A percentile compares a stretch with the other conserved stretches of the same genome.
Evolutionary conservation across 176 grass and related monocot species (phyloP).

Genomic region (Elymus sibiricus): DNA sequence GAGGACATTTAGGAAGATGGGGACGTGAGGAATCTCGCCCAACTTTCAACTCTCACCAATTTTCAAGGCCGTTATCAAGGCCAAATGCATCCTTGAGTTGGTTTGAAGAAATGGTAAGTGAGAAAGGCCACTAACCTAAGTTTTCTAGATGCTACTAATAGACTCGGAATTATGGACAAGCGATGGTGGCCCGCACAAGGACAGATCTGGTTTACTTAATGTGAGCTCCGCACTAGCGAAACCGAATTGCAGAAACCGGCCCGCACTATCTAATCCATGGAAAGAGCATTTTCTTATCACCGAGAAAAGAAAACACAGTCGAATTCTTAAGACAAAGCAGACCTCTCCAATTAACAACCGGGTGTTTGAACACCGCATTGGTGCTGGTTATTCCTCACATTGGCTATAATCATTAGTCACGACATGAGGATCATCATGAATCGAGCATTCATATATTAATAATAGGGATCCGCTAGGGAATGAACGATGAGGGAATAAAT

Average conservation of each 20-base stretch:
- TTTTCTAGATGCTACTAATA: background rate
- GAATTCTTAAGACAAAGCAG: slow-evolving; percentile 22
- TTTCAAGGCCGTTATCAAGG: background rate
- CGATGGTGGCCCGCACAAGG: background rate
- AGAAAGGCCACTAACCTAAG: background rate
- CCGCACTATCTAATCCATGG: background rate
- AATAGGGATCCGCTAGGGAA: background rate
- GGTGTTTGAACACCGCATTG: background rate
- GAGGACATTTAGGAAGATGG: slow-evolving; percentile 24
- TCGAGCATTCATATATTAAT: background rate
- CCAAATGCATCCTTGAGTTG: background rate
- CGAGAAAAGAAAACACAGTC: background rate
- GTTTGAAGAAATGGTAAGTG: background rate
- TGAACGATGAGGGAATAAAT: slow-evolving; percentile 25
- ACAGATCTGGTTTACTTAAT: slow-evolving; percentile 18
- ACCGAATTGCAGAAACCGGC: background rate
- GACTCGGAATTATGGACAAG: slow-evolving; percentile 5
- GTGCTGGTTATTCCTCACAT: background rate
- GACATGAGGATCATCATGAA: slow-evolving; percentile 7
- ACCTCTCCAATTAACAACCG: background rate
- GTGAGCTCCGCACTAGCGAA: slow-evolving; percentile 26
- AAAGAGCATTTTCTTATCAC: slow-evolving; percentile 27
- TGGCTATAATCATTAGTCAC: slow-evolving; percentile 17
- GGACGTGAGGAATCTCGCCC: slow-evolving; percentile 31
- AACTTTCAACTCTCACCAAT: background rate